Base-by-base conservation (phyloP, 495 filamentous ascomycete species). In the Pyrenopolyporus hunteri region DNA sequence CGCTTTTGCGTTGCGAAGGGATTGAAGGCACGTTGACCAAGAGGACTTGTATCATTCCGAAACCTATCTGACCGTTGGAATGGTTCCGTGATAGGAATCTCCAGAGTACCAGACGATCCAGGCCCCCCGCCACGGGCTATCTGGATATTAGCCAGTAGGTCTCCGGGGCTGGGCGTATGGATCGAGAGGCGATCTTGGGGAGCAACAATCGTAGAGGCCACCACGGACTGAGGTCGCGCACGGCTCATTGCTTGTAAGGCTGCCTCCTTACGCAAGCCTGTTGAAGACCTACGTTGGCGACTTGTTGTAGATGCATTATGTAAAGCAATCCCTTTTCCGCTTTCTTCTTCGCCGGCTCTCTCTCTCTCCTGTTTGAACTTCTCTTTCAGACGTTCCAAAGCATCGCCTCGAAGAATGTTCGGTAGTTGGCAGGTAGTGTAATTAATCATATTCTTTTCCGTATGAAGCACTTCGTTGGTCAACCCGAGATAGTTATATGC, bases 401-500 rank as follows among this genome's bases (percentile, higher is more conserved):
- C 89, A 33, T 87, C 80, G 4, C 94, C 94, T 20, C 94, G 86
- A 22, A 98, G 83, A 61, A 95, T 88, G 66, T 96, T 97, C 1
- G 95, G 95, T 13, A 98, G 78, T 66, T 98, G 91, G 70, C 91
- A 90, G 14, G 87, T 89, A 0, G 94, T 97, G 69, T 91, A 97
- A 57, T 87, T 89, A 66, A 92, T 88, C 87, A 98, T 95, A 44
- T 92, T 86, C 53, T 88, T 87, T 68, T 98, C 94, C 14, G 92
- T 97, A 2, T 89, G 86, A 16, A 98, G 76, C 0, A 98, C 93
- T 59, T 98, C 95, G 33, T 85, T 88, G 1, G 89, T 96, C 29
- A 98, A 73, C 1, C 94, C 94, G 11, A 98, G 85, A 67, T 98
- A 98, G 6, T 91, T 88, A 74, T 97, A 91, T 0, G 90, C 95